phyloP scores from a whole-genome alignment of 139 green algal genomes.

The Chlorella sp. region DNA sequence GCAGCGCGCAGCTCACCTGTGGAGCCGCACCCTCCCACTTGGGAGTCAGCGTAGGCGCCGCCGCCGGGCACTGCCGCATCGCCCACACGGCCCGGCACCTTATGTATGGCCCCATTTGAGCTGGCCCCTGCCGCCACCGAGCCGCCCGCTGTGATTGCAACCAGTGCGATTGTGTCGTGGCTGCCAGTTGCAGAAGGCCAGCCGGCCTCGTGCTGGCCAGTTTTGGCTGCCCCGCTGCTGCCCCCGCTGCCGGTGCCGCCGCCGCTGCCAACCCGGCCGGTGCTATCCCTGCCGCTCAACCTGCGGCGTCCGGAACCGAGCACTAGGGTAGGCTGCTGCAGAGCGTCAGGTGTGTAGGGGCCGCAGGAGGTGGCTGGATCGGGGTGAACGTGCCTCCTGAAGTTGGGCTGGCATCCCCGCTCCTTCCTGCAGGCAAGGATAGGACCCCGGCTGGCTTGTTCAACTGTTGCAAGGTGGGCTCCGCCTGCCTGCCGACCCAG shows the following conservation, averaged over 20 bases:
- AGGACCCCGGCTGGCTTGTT: no score
- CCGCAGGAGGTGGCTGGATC: slow-evolving; percentile 57
- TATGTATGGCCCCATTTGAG: slow-evolving; percentile 66
- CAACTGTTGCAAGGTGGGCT: no score
- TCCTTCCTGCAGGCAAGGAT: neutral
- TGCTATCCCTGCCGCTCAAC: slow-evolving; percentile 6
- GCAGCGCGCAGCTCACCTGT: slow-evolving; percentile 44
- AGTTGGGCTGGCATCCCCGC: slow-evolving; percentile 77
- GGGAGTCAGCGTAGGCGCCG: slow-evolving; percentile 71
- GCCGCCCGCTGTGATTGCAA: neutral
- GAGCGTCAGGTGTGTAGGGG: slow-evolving; percentile 53
- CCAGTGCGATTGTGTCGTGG: slow-evolving; percentile 83
- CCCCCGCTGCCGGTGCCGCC: slow-evolving; percentile 4
- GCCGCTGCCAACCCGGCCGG: neutral
- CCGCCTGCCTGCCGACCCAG: no score
- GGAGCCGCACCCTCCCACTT: slow-evolving; percentile 73
- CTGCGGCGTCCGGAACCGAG: neutral
- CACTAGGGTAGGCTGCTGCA: neutral
- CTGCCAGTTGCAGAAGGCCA: neutral
- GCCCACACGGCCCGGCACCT: slow-evolving; percentile 73
- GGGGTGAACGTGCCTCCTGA: slow-evolving; percentile 59
- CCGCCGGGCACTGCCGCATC: slow-evolving; percentile 69
- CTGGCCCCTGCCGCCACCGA: slow-evolving; percentile 38
- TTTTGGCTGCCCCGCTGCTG: neutral
- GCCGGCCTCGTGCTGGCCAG: neutral